Conservation (phyloP, 75 land plant genomes). For the Pinus taeda region DNA sequence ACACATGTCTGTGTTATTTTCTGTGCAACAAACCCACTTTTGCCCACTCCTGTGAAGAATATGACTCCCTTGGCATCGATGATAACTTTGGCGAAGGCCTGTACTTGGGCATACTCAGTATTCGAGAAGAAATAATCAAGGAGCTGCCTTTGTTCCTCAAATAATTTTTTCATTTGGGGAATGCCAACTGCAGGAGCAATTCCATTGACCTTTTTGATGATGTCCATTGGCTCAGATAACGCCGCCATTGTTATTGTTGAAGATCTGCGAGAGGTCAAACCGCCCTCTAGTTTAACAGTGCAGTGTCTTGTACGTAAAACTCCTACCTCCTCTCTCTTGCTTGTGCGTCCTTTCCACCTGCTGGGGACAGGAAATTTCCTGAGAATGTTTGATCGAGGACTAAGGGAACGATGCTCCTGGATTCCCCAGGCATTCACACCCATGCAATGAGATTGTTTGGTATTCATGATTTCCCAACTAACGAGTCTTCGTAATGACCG, state of each 20-base stretch:
- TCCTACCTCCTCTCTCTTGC: too few species aligned
- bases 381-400: too few species aligned
- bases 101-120: constrained; percentile 63
- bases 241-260: not conserved
- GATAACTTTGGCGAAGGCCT: constrained; percentile 55
- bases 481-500: too few species aligned
- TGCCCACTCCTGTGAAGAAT: constrained; percentile 98
- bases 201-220: not conserved
- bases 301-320: too few species aligned
- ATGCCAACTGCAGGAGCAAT: not conserved
- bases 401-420: too few species aligned
- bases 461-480: too few species aligned
- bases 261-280: not conserved
- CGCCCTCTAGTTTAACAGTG: not conserved
- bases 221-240: not conserved
- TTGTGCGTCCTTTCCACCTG: too few species aligned
- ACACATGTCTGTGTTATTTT: constrained; percentile 93
- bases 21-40: constrained; percentile 93
- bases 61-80: constrained; percentile 55
- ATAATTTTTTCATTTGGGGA: constrained; percentile 52
- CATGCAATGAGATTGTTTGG: too few species aligned
- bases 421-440: too few species aligned
- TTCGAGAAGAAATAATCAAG: constrained; percentile 63
- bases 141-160: constrained; percentile 65
- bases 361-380: too few species aligned